Conservation (phyloP, 148 eudicot genomes). For the Rhododendron henanense region DNA sequence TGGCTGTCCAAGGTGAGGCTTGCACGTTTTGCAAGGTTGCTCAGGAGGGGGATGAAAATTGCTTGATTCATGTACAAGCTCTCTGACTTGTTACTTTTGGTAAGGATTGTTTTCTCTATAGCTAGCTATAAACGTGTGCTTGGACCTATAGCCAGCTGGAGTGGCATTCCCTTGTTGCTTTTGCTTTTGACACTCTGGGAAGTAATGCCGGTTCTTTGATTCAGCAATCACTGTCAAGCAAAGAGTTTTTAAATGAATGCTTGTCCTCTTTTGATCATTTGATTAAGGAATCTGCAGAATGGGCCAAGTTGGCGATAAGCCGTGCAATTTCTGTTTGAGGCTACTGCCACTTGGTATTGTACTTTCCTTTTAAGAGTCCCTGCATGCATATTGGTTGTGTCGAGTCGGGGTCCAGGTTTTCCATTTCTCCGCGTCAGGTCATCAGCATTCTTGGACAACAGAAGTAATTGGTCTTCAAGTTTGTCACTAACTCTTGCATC, state of each 20-base stretch:
- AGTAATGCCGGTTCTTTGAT: slow-evolving; percentile 71
- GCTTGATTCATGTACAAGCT: no score
- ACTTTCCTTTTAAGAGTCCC: slow-evolving; percentile 51
- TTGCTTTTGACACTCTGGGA: slow-evolving; percentile 61
- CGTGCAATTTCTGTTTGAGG: slow-evolving; percentile 73
- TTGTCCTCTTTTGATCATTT: slow-evolving; percentile 79
- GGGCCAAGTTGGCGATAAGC: slow-evolving; percentile 84
- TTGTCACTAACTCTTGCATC: slow-evolving; percentile 55
- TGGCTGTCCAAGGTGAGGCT: no score
- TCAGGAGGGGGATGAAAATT: no score
- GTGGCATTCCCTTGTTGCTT: no score
- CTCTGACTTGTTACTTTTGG: no score
- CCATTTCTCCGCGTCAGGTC: slow-evolving; percentile 65
- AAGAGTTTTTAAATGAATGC: slow-evolving; percentile 76
- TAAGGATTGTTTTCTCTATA: no score
- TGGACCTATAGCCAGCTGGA: no score
- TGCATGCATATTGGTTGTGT: slow-evolving; percentile 77
- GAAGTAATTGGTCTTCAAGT: slow-evolving; percentile 53
- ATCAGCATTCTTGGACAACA: slow-evolving; percentile 51
- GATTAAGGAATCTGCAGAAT: slow-evolving; percentile 95
- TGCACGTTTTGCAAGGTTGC: no score
- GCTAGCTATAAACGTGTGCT: no score
- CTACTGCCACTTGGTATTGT: slow-evolving; percentile 35
- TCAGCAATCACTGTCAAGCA: slow-evolving; percentile 79
- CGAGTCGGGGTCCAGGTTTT: slow-evolving; percentile 54